Conservation (phyloP, 2,329 filamentous ascomycete genomes). For the Botrytis sinoallii region DNA sequence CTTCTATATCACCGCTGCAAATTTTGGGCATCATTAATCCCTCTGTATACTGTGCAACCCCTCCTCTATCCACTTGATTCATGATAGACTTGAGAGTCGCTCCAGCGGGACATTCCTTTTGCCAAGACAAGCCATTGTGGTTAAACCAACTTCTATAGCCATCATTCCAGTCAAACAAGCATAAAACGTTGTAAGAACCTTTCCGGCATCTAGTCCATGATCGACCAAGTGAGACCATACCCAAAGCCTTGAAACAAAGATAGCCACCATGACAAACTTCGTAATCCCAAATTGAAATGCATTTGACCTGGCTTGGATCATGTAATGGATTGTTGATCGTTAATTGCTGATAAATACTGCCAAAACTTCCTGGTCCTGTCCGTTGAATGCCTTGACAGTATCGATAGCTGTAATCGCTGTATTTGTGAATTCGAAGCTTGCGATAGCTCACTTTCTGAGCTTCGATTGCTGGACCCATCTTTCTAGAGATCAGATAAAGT, state of each 20-base stretch:
- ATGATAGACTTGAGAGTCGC: slow-evolving; percentile 54
- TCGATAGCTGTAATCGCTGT: slow-evolving; percentile 74
- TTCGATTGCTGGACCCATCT: slow-evolving; percentile 63
- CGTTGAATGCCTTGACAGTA: slow-evolving; percentile 82
- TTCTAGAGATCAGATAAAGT: slow-evolving; percentile 57
- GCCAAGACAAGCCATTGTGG: slow-evolving; percentile 75
- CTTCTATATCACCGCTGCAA: slow-evolving; percentile 65
- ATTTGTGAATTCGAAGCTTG: slow-evolving; percentile 66
- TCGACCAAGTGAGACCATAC: slow-evolving; percentile 73
- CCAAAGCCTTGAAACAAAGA: slow-evolving; percentile 89
- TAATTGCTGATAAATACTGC: slow-evolving; percentile 59
- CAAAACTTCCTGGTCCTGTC: slow-evolving; percentile 64
- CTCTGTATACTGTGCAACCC: slow-evolving; percentile 34
- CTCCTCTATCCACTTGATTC: slow-evolving; percentile 34
- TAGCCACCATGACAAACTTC: slow-evolving; percentile 68
- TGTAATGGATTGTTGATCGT: slow-evolving; percentile 60
- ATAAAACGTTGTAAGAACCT: slow-evolving; percentile 83
- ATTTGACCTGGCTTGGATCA: slow-evolving; percentile 64
- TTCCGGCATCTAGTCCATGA: slow-evolving; percentile 54
- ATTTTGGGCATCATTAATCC: slow-evolving; percentile 38
- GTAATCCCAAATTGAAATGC: slow-evolving; percentile 71
- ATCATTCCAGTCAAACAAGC: slow-evolving; percentile 74
- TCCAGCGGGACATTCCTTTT: slow-evolving; percentile 73
- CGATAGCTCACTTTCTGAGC: slow-evolving; percentile 66
- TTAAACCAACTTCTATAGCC: slow-evolving; percentile 66